Base-by-base conservation (phyloP, 1,284 basidiomycete genomes). In the Ceratobasidium sp. region DNA sequence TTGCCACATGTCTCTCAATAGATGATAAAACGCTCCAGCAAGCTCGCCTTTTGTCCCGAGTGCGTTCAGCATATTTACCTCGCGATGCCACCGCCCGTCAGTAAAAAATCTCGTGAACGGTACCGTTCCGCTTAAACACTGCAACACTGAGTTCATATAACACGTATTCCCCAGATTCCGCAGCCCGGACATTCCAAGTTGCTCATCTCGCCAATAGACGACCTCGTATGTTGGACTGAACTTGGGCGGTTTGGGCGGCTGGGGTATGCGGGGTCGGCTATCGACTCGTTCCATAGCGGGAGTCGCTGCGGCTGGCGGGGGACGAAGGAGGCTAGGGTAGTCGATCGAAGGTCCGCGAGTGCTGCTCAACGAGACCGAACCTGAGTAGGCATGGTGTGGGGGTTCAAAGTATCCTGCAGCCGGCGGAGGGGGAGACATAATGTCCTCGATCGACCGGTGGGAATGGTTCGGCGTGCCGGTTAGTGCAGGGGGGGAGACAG, bases 131-230 rank as follows among this genome's bases (percentile, higher is more conserved):
- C 90, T 94, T 78, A 99, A 83, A 80, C 97, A 99, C 81, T 99
- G 97, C 26, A 99, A 88, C 3, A 96, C 96, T 34, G 96, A 93
- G 80, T 98, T 99, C 96, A 99, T 98, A 80, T 98, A 99, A 81
- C 97, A 99, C 0, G 97, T 99, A 80, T 99, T 98, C 39, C 97
- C 97, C 74, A 99, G 80, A 80, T 99, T 99, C 86, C 95, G 96
- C 79, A 99, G 80, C 1, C 97, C 97, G 0, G 92, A 91, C 43
- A 91, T 87, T 18, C 92, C 93, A 73, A 96, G 87, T 76, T 90
- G 86, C 50, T 87, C 83, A 79, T 94, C 92, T 18, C 84, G 80
- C 94, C 94, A 96, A 79, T 92, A 95, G 9, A 84, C 84, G 23
- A 93, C 88, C 10, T 89, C 88, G 79, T 91, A 93, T 64, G 89